Percentiles rank a stretch among this genome's conserved stretches.
phyloP scores from a whole-genome alignment of 768 basidiomycete species.

The Kwoniella mangroviensis region DNA sequence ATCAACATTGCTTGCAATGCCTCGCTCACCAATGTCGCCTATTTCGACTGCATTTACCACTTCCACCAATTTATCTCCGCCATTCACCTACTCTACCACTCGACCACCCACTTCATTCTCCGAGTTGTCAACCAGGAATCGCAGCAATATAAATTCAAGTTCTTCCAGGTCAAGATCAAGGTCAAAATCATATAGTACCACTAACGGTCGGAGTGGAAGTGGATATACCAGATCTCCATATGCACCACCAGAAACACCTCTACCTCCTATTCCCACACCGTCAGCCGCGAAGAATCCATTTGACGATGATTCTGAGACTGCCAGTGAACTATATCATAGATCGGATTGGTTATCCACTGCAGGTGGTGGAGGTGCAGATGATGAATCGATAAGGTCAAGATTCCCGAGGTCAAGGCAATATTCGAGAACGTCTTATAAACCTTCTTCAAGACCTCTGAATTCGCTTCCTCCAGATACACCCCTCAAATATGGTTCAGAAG shows the following conservation, averaged over 20 bases:
- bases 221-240: slow-evolving; percentile 3
- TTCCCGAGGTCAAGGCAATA: background rate
- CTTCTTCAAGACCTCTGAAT: slow-evolving; percentile 9
- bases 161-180: slow-evolving; percentile 3
- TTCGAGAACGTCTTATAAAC: slow-evolving; percentile 11
- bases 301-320: background rate
- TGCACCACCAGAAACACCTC: slow-evolving; percentile 3
- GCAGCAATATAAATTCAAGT: background rate
- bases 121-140: background rate
- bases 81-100: slow-evolving; percentile 47
- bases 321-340: slow-evolving; percentile 1
- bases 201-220: background rate
- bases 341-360: slow-evolving; percentile 3
- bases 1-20: background rate
- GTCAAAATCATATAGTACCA: background rate
- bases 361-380: background rate
- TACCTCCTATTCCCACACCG: slow-evolving; percentile 8
- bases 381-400: background rate
- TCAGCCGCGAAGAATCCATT: background rate
- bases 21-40: background rate
- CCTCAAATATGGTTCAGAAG: background rate
- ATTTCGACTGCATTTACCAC: slow-evolving; percentile 17
- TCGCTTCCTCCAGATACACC: background rate
- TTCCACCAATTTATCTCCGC: slow-evolving; percentile 29
- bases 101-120: slow-evolving; percentile 42